Evolutionary conservation across 2,329 filamentous ascomycete genomes (phyloP), one percentile per base, ranked within the genome.

Genomic region (Pseudocercospora vitis): DNA sequence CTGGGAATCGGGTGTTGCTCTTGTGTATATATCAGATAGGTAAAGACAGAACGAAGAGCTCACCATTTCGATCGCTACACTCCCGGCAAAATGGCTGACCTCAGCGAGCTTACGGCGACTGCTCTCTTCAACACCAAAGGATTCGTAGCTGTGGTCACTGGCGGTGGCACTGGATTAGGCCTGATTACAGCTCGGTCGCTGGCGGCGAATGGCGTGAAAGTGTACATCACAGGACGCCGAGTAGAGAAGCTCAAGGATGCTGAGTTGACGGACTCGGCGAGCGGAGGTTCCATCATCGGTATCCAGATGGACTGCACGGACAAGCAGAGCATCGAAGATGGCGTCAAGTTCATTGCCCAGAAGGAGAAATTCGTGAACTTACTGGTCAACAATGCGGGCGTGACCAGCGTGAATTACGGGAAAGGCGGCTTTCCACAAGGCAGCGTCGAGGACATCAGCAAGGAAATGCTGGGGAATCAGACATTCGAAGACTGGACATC

Each of bases 391-490:
- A 69, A 69, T 26, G 66, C 66, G 6, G 66, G 66, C 7, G 56
- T 64, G 9, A 63, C 62, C 1, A 56, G 52, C 23, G 59, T 63
- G 9, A 67, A 67, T 42, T 68, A 65, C 16, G 65, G 65, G 6
- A 48, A 58, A 0, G 50, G 39, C 4, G 64, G 65, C 1, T 48
- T 53, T 19, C 65, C 65, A 0, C 31, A 56, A 26, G 66, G 66
- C 29, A 54, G 52, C 24, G 56, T 62, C 78, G n/a, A 80, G 40
- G 82, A 86, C 40, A 81, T 88, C 78, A 77, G 82, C 3, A 76
- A 75, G 1, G 69, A 72, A 3, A 74, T 81, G 60, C 74, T 83
- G 33, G 69, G 69, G 8, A 68, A 70, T 19, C 58, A 63, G 28
- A 64, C 48, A 23, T 72, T 75, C 49, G 70, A 75, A 14, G 73